Evolutionary conservation across 257 asterid species (phyloP).

Genomic region (Ligustrum vulgare): DNA sequence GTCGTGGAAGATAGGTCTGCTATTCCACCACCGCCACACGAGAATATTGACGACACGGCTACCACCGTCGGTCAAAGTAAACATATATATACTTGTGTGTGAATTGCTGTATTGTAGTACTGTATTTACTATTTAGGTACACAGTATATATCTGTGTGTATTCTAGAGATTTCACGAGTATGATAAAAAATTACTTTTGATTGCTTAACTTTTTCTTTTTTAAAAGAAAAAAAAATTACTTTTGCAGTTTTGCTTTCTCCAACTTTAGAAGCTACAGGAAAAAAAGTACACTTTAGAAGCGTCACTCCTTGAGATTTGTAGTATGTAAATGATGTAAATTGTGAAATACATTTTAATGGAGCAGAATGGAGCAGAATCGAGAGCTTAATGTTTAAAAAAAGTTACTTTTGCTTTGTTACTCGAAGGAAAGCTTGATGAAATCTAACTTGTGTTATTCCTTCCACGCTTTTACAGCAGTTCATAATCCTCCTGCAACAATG

Average conservation of each 20-base stretch:
- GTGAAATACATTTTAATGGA: no score
- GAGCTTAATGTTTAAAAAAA: no score
- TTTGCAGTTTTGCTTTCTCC: no score
- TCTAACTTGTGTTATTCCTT: not conserved
- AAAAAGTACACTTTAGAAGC: no score
- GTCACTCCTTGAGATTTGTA: no score
- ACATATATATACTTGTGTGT: not conserved
- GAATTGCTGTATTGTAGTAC: not conserved
- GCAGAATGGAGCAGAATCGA: no score
- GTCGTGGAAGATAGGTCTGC: conserved; percentile 43
- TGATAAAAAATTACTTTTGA: not conserved
- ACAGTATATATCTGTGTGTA: no score
- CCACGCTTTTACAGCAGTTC: conserved; percentile 35
- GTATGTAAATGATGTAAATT: no score
- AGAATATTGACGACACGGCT: conserved; percentile 36
- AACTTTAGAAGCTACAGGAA: no score
- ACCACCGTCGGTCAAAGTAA: conserved; percentile 17
- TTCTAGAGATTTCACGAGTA: not conserved
- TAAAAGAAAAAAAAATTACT: not conserved
- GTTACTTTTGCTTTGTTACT: not conserved
- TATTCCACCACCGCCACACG: conserved; percentile 28
- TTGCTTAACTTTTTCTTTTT: not conserved
- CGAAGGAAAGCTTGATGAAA: not conserved
- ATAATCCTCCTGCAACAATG: conserved; percentile 40
- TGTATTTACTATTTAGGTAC: no score